These are phyloP conservation scores for Camelina neglecta DNA, from an alignment of 345 rosid genomes.

Conservation along the genomic window DNA sequence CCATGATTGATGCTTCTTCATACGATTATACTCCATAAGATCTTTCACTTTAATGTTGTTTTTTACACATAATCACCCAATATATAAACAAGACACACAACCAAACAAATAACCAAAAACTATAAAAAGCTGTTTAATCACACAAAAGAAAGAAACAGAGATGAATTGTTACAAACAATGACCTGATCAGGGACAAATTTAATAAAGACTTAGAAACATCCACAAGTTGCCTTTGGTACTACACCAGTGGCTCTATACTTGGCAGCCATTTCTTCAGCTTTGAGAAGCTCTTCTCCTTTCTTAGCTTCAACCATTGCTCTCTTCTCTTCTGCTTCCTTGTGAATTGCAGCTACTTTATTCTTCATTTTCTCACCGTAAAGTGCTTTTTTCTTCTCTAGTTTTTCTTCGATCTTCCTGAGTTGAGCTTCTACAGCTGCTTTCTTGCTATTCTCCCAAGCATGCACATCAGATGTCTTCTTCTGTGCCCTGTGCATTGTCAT, in stretches of 20 bases:
- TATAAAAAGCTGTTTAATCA: slow-evolving; percentile 11
- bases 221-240: slow-evolving; percentile 71
- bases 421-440: slow-evolving; percentile 78
- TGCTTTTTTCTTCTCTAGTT: slow-evolving; percentile 84
- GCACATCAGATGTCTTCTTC: slow-evolving; percentile 67
- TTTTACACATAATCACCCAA: slow-evolving; percentile 22
- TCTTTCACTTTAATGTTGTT: neutral
- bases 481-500: slow-evolving; percentile 63
- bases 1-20: slow-evolving; percentile 8
- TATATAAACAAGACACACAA: slow-evolving; percentile 27
- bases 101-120: slow-evolving; percentile 1
- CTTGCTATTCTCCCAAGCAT: slow-evolving; percentile 90
- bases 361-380: slow-evolving; percentile 79
- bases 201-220: slow-evolving; percentile 64
- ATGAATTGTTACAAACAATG: slow-evolving; percentile 30
- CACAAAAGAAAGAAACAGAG: neutral
- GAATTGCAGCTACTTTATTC: slow-evolving; percentile 75
- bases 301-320: slow-evolving; percentile 80
- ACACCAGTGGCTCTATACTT: slow-evolving; percentile 79
- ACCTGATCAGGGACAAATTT: slow-evolving; percentile 19
- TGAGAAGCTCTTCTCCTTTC: slow-evolving; percentile 78
- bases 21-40: neutral
- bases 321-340: slow-evolving; percentile 85
- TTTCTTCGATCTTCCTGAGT: slow-evolving; percentile 78
- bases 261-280: slow-evolving; percentile 88